Evolutionary conservation across 805 yeast species (phyloP), one percentile per base, ranked within the genome.

Genomic region (Blastobotrys chiropterorum): DNA sequence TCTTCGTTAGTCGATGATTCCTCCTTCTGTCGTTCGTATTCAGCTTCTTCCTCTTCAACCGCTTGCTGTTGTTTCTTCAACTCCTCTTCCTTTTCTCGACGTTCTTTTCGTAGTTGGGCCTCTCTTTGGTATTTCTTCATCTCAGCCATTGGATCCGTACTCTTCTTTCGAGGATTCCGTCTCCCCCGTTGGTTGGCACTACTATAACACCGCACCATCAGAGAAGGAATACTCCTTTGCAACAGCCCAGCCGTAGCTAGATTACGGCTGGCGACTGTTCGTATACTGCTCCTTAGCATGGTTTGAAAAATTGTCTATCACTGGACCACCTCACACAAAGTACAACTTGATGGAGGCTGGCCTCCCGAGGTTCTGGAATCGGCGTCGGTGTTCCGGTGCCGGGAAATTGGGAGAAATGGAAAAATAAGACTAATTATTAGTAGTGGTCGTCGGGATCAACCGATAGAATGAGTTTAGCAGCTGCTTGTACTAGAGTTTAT

Each of bases 51-150:
- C 21, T 42, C 43, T 38, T 20, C 15, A 3, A 15, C 22, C 5
- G 34, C 34, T 26, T 26, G 34, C n/a, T 14, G 39, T 15, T 30
- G 38, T 4, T 30, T 31, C 22, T 22, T 26, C 17, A 14, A 7
- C 21, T 30, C 44, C 15, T 46, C 44, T 7, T 5, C 15, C 21
- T 19, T 19, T 14, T n/a, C 20, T 22, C 46, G 40, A n/a, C 19
- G 38, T 21, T 48, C 51, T 22, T 46, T 34, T 13, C 51, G 38
- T 30, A 16, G 22, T 5, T 46, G 47, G 3, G 51, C 51, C 31
- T 48, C 51, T 30, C 34, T 17, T 11, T 48, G 51, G 47, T 48
- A 48, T 8, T 48, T 19, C 47, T 48, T 42, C 38, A 48, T 15
- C 14, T 48, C 51, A 2, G 47, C 20, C 51, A 48, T 15, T 2